phyloP scores from a whole-genome alignment of 2,329 filamentous ascomycete genomes.

The Hortaea sp. region DNA sequence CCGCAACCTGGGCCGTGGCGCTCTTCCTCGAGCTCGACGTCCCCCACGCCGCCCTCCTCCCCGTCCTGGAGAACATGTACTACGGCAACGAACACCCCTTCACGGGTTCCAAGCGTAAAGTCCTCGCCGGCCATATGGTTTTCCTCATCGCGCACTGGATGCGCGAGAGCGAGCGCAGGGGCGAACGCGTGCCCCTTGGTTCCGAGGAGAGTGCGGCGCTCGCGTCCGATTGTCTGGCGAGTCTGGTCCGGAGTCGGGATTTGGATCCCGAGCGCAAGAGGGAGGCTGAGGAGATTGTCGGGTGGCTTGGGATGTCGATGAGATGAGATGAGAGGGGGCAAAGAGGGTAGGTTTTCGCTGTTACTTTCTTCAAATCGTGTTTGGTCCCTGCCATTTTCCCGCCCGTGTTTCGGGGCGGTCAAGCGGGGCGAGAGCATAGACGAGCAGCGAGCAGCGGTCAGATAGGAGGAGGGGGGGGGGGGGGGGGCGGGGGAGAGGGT shows the following conservation, averaged over 20 bases:
- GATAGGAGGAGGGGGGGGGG: too few species aligned
- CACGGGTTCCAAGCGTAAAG: slow-evolving; percentile 42
- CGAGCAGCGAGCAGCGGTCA: too few species aligned
- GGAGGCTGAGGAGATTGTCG: neutral
- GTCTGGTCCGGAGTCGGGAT: slow-evolving; percentile 15
- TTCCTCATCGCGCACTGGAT: slow-evolving; percentile 55
- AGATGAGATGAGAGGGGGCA: too few species aligned
- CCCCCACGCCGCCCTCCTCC: slow-evolving; percentile 50
- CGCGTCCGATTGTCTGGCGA: slow-evolving; percentile 21
- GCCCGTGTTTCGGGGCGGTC: too few species aligned
- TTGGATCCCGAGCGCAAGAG: slow-evolving; percentile 12
- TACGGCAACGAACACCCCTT: slow-evolving; percentile 59
- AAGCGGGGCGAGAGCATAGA: too few species aligned
- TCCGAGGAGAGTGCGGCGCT: slow-evolving; percentile 47
- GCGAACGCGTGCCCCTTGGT: slow-evolving; percentile 46
- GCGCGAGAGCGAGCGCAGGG: slow-evolving; percentile 43
- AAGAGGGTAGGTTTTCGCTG: too few species aligned
- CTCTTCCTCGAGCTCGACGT: slow-evolving; percentile 55
- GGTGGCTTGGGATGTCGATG: neutral
- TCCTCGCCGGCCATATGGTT: slow-evolving; percentile 52
- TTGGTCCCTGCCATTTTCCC: too few species aligned
- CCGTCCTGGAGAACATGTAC: slow-evolving; percentile 55
- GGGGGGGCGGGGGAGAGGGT: too few species aligned
- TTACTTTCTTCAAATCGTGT: too few species aligned
- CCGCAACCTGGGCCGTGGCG: slow-evolving; percentile 52